Conservation (phyloP, 139 green algal genomes). For the Penium margaritaceum region DNA sequence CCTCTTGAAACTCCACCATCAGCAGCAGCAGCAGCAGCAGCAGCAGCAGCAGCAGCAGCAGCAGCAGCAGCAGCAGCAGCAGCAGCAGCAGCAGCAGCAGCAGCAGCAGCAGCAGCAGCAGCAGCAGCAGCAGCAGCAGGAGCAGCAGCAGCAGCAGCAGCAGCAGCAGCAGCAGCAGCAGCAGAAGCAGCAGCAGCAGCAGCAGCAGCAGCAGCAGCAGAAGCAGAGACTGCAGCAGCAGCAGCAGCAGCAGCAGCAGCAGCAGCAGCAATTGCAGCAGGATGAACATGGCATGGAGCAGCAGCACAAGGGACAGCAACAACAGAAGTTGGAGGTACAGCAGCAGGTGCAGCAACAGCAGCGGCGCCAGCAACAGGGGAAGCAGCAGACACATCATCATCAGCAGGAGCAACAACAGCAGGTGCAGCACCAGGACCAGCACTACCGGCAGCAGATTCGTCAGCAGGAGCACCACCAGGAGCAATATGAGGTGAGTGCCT, state of each 20-base stretch:
- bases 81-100: conserved; percentile 3
- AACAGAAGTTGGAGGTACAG: no score
- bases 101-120: conserved; percentile 9
- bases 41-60: not conserved
- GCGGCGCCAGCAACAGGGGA: no score
- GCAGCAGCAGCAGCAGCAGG: not conserved
- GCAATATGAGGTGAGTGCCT: no score
- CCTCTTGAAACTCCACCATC: not conserved
- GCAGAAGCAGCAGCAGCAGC: not conserved
- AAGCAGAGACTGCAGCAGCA: not conserved
- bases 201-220: not conserved
- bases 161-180: not conserved
- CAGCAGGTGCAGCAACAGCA: no score
- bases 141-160: conserved; percentile 2
- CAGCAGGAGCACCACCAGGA: no score
- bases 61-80: conserved; percentile 7
- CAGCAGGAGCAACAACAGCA: no score
- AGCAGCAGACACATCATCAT: no score
- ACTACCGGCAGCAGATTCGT: no score
- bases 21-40: not conserved
- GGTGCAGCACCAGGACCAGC: no score
- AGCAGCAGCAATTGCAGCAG: no score
- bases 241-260: not conserved
- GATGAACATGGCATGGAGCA: no score
- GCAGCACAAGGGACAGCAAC: no score